phyloP scores from a whole-genome alignment of 768 basidiomycete genomes.

The Trametes punicea region DNA sequence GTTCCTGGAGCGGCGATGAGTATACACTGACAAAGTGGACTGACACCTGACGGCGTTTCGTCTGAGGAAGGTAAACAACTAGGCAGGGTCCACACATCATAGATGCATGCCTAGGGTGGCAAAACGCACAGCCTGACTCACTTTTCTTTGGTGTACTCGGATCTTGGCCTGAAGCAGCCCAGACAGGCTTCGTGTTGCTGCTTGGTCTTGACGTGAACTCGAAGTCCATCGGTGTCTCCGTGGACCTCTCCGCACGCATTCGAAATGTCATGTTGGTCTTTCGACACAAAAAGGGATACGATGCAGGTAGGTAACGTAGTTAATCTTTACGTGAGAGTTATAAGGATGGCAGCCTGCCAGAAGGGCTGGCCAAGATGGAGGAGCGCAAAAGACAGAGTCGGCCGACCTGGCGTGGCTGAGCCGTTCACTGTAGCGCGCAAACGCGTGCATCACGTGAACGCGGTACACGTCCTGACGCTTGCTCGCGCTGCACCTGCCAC shows the following conservation, averaged over 20 bases:
- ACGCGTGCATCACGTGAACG: constrained; percentile 31
- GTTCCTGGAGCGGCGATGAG: constrained; percentile 39
- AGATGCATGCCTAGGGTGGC: too few relatives aligned
- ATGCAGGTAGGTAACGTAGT: not conserved
- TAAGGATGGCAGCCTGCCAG: not conserved
- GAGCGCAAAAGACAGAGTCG: constrained; percentile 7
- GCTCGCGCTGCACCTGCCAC: not conserved
- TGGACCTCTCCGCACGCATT: constrained; percentile 43
- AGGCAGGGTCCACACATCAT: not conserved
- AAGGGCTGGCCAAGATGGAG: constrained; percentile 4
- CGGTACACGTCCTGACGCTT: constrained; percentile 4
- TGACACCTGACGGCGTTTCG: not conserved
- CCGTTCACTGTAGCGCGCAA: constrained; percentile 12
- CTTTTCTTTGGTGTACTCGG: constrained; percentile 65
- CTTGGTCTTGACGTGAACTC: constrained; percentile 72
- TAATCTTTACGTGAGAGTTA: not conserved
- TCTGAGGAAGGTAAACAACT: not conserved
- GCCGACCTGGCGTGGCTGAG: constrained; percentile 11
- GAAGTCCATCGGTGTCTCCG: constrained; percentile 87
- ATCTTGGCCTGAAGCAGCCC: constrained; percentile 47
- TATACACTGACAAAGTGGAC: not conserved
- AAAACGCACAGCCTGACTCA: constrained; percentile 35
- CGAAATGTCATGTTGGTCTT: constrained; percentile 1
- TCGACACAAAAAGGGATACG: not conserved
- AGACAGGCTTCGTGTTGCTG: constrained; percentile 50